A percentile compares a stretch with the other conserved stretches of the same genome.
These are phyloP conservation scores for Shiraia bambusicola DNA, from an alignment of 2,329 filamentous ascomycete species.

Conservation along the genomic window DNA sequence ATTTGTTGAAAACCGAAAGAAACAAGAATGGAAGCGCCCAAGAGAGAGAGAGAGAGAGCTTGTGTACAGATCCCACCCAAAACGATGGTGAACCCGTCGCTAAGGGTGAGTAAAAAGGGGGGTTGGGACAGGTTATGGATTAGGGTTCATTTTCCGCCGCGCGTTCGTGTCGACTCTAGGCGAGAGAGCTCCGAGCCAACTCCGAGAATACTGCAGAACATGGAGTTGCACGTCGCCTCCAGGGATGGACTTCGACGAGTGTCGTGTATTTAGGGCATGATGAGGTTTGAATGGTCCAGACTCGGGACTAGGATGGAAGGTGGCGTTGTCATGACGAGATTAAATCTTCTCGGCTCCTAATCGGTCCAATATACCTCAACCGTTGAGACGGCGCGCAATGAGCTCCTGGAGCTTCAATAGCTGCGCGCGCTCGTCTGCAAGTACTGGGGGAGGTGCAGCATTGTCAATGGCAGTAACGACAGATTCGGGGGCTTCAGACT, in stretches of 20 bases:
- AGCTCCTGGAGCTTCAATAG: conserved; percentile 36
- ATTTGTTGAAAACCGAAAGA: conserved; percentile 1
- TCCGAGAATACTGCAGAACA: conserved; percentile 1
- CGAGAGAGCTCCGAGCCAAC: conserved; percentile 13
- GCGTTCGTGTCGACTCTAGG: conserved; percentile 17
- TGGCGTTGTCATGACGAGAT: conserved; percentile 22
- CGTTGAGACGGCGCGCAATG: conserved; percentile 35
- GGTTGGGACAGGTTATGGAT: conserved; percentile 2
- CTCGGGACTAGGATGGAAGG: conserved; percentile 14
- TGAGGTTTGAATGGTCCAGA: conserved; percentile 19
- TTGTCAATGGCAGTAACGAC: conserved; percentile 36
- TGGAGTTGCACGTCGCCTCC: neutral
- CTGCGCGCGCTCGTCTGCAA: conserved; percentile 30
- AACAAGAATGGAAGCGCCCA: conserved; percentile 1
- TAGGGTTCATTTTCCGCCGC: conserved; percentile 12
- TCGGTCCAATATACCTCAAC: conserved; percentile 20
- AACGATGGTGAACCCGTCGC: neutral
- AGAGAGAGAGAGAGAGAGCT: no score
- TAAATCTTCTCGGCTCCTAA: conserved; percentile 15
- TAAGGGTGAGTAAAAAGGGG: neutral
- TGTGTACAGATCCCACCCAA: no score
- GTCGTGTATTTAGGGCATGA: conserved; percentile 12
- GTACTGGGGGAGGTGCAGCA: conserved; percentile 26
- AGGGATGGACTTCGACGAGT: conserved; percentile 3
- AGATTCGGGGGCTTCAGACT: conserved; percentile 44